Percentiles rank a stretch among this genome's conserved stretches.
Conservation (phyloP, 2,329 filamentous ascomycete species). For the Allantophomopsis cytisporea region DNA sequence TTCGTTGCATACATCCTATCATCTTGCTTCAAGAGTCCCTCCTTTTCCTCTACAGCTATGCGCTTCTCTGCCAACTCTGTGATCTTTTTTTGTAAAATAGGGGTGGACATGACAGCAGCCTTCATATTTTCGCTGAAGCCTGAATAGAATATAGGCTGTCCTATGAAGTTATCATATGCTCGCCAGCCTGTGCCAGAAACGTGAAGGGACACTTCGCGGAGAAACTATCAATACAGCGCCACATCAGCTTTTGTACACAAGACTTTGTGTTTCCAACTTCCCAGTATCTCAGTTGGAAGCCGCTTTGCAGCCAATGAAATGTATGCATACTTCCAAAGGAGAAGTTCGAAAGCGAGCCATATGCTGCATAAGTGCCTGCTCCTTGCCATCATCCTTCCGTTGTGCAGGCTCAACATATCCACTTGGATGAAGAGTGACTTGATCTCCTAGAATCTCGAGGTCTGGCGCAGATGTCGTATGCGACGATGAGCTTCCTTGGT, state of each 20-base stretch:
- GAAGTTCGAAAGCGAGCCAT: constrained; percentile 75
- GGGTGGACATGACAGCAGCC: constrained; percentile 57
- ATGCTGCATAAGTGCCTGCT: constrained; percentile 63
- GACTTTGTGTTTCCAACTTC: too few relatives aligned
- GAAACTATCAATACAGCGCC: constrained; percentile 38
- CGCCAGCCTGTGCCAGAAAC: constrained; percentile 92
- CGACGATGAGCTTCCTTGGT: constrained; percentile 7
- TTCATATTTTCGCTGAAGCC: constrained; percentile 92
- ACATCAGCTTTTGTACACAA: too few relatives aligned
- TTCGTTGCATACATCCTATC: constrained; percentile 39
- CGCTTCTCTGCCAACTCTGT: constrained; percentile 62
- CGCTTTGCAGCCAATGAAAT: constrained; percentile 21
- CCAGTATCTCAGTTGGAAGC: neutral
- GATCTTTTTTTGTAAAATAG: constrained; percentile 63
- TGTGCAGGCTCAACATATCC: constrained; percentile 43
- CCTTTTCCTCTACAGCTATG: constrained; percentile 60
- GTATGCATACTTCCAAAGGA: constrained; percentile 31
- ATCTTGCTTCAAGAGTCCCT: constrained; percentile 49
- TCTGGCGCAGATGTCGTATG: constrained; percentile 49
- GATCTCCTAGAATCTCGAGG: constrained; percentile 61
- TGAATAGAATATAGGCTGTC: constrained; percentile 84
- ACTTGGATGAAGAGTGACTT: constrained; percentile 62
- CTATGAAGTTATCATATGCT: constrained; percentile 80
- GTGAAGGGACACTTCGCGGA: constrained; percentile 86
- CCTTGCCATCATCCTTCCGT: constrained; percentile 36